These are phyloP conservation scores for Podospora pseudopauciseta DNA, from an alignment of 495 filamentous ascomycete species.

Conservation along the genomic window DNA sequence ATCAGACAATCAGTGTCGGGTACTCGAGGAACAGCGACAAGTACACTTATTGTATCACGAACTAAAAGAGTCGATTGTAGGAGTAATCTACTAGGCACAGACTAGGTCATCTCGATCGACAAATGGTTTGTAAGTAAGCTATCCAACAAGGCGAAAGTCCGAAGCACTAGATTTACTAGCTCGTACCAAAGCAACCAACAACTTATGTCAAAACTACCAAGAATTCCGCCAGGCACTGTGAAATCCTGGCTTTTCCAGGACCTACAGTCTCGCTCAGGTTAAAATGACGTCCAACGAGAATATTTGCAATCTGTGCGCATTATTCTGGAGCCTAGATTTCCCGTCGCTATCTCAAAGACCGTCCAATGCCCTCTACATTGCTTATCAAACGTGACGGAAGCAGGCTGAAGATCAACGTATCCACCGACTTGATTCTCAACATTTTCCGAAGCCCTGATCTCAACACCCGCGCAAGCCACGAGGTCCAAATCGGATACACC, in stretches of 20 bases:
- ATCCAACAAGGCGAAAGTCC: background rate
- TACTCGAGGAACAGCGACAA: background rate
- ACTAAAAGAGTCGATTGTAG: slow-evolving; percentile 2
- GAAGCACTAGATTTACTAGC: background rate
- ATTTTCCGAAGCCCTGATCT: slow-evolving; percentile 8
- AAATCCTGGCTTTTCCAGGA: background rate
- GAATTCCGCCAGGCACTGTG: background rate
- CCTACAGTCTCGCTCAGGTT: background rate
- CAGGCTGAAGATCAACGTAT: background rate
- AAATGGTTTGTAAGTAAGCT: background rate
- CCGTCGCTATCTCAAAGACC: background rate
- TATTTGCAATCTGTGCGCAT: background rate
- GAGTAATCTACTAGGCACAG: background rate
- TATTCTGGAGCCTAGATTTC: background rate
- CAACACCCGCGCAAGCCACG: background rate
- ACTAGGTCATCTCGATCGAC: background rate
- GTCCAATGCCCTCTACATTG: background rate
- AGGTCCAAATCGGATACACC: slow-evolving; percentile 10
- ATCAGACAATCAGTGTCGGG: background rate
- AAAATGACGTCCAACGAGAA: background rate
- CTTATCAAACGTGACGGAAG: background rate
- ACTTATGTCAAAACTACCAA: background rate
- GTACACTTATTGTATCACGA: background rate
- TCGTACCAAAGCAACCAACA: background rate
- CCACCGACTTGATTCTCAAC: background rate